Base-by-base conservation (phyloP, 1,284 basidiomycete species). In the Leccinum pachyderme region DNA sequence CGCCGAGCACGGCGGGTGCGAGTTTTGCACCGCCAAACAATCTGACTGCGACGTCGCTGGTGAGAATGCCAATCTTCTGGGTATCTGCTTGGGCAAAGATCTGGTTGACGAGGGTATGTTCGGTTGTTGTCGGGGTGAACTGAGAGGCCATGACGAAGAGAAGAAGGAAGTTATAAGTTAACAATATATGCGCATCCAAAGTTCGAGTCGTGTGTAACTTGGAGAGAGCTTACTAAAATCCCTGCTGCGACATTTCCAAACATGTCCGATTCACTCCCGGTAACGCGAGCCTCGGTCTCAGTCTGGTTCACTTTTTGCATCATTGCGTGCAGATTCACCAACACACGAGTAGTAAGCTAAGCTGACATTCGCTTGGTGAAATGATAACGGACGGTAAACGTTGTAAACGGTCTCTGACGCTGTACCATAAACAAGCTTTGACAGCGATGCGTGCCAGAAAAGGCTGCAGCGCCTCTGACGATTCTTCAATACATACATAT, bases 31-130 rank as follows among this genome's bases (percentile, higher is more conserved):
- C 87, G 56, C 83, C 78, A 64, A 95, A 91, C 54, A 93, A 76
- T 66, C 82, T 84, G 69, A 95, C 86, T 39, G 92, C 93, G 62
- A 88, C 85, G 57, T 93, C 89, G 63, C 93, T 92, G 18, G 89
- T 90, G 66, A 96, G 77, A 57, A 93, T 82, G 24, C 91, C 91
- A 51, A 87, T 79, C 75, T 91, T 87, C 73, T 89, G 81, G 5
- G 86, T 72, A 73, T 92, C 90, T 18, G 79, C 81, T 59, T 82
- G 78, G 47, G 75, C 71, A 63, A 92, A 90, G 68, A 92, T 85
- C 62, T 83, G 79, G 64, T 82, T 79, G 56, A 87, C 86, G 61
- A 92, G 78, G 33, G 81, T 75, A 50, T 82, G 76, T 69, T 92
- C 89, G 61, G 79, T 76, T 5, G 80, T 77, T 4, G 88, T 83